phyloP scores from a whole-genome alignment of 345 rosid genomes.

The Psidium guajava region DNA sequence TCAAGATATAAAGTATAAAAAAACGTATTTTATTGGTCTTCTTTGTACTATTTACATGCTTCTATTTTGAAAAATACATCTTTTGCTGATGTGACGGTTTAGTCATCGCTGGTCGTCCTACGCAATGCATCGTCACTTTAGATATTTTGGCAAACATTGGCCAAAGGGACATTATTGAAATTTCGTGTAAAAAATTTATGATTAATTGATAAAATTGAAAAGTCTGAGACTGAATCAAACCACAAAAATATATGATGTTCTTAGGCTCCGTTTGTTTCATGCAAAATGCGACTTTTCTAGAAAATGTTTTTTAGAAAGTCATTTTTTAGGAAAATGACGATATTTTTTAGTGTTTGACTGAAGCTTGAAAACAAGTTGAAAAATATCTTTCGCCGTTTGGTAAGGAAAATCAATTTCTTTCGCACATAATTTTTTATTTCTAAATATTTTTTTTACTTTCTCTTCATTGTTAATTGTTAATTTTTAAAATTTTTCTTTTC shows the following conservation, averaged over 20 bases:
- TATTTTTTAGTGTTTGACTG: no score
- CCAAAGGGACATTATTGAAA: not conserved
- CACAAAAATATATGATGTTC: not conserved
- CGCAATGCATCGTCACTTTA: fast-evolving
- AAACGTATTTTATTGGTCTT: not conserved
- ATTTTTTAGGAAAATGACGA: no score
- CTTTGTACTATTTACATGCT: not conserved
- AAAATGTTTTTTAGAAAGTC: no score
- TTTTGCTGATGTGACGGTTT: fast-evolving
- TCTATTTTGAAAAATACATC: not conserved
- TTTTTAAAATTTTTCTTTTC: no score
- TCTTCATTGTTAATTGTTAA: no score
- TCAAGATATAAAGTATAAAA: not conserved
- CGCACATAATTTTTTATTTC: no score
- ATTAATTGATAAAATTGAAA: not conserved
- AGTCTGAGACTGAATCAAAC: not conserved
- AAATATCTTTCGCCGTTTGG: no score
- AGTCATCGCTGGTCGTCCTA: fast-evolving
- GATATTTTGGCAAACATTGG: not conserved
- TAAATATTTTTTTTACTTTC: no score
- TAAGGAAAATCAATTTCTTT: no score
- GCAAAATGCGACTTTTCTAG: no score
- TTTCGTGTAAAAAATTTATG: fast-evolving
- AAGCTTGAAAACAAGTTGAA: no score
- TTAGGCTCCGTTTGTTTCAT: not conserved